Conservation (phyloP, 305 asterid species). For the Fraxinus latifolia region DNA sequence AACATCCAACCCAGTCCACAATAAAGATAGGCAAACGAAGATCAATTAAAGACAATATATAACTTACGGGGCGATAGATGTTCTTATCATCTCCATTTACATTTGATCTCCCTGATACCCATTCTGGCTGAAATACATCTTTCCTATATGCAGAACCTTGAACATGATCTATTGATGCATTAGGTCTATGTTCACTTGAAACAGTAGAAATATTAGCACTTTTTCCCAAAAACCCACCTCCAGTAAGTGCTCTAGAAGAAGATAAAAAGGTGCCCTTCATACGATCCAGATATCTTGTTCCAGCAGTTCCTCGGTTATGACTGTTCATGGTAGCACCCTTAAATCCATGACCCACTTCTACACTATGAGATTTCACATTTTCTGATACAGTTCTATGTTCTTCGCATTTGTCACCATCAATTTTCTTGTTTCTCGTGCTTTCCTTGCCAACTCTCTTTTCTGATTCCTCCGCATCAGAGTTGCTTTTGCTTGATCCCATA, state of each 20-base stretch:
- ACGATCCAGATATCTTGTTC: conserved; percentile 86
- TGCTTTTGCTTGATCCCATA: conserved; percentile 84
- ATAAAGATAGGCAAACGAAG: background rate
- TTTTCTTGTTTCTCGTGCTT: conserved; percentile 49
- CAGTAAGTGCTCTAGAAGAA: conserved; percentile 94
- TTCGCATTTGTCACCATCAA: conserved; percentile 59
- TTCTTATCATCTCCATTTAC: conserved; percentile 68
- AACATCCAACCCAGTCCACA: background rate
- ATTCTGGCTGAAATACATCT: conserved; percentile 57
- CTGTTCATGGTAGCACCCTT: conserved; percentile 46
- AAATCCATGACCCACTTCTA: conserved; percentile 56
- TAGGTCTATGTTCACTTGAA: conserved; percentile 68
- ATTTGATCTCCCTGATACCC: conserved; percentile 48
- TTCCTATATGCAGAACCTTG: conserved; percentile 53
- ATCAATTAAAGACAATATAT: conserved; percentile 17
- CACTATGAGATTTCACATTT: conserved; percentile 50
- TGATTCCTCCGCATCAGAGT: conserved; percentile 80
- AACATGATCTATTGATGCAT: conserved; percentile 44
- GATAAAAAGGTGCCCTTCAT: conserved; percentile 89
- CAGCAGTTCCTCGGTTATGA: conserved; percentile 61
- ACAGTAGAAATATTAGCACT: conserved; percentile 39
- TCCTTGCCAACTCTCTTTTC: conserved; percentile 70
- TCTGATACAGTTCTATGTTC: conserved; percentile 50
- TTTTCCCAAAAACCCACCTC: conserved; percentile 78
- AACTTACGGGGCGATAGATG: conserved; percentile 67